phyloP scores from a whole-genome alignment of 495 filamentous ascomycete genomes.

The Cudoniella acicularis region DNA sequence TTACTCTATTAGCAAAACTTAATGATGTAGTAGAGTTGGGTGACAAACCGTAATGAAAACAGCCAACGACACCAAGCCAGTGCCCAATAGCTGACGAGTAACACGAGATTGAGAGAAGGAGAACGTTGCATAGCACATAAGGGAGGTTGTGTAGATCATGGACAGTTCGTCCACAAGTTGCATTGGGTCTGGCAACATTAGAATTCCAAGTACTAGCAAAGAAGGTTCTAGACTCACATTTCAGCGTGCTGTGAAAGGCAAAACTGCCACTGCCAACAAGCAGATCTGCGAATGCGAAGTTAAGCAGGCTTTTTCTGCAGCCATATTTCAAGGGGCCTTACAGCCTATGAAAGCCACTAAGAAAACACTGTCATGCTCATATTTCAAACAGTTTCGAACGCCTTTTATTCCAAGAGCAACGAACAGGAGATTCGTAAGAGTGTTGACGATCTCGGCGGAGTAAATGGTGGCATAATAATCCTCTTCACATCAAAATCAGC shows the following conservation, averaged over 20 bases:
- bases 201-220: slow-evolving; percentile 1
- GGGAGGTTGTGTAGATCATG: slow-evolving; percentile 96
- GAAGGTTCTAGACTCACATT: slow-evolving; percentile 52
- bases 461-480: slow-evolving; percentile 61
- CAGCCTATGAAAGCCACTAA: slow-evolving; percentile 65
- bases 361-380: slow-evolving; percentile 73
- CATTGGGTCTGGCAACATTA: slow-evolving; percentile 73
- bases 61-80: slow-evolving; percentile 58
- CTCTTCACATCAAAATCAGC: slow-evolving; percentile 26
- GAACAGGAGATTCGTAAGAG: slow-evolving; percentile 79
- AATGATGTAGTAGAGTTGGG: background rate
- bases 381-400: slow-evolving; percentile 61
- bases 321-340: slow-evolving; percentile 1
- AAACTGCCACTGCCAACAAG: slow-evolving; percentile 80
- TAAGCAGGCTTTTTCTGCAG: slow-evolving; percentile 1
- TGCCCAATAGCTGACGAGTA: slow-evolving; percentile 55
- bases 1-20: slow-evolving; percentile 16
- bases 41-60: slow-evolving; percentile 69
- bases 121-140: slow-evolving; percentile 90
- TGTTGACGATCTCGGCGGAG: slow-evolving; percentile 64
- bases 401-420: slow-evolving; percentile 70
- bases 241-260: slow-evolving; percentile 76
- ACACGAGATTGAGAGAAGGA: slow-evolving; percentile 58
- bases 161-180: slow-evolving; percentile 93
- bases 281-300: slow-evolving; percentile 38